A percentile compares a stretch with the other conserved stretches of the same genome.
These are phyloP conservation scores for Lentinula detonsa DNA, from an alignment of 768 basidiomycete genomes.

Conservation along the genomic window DNA sequence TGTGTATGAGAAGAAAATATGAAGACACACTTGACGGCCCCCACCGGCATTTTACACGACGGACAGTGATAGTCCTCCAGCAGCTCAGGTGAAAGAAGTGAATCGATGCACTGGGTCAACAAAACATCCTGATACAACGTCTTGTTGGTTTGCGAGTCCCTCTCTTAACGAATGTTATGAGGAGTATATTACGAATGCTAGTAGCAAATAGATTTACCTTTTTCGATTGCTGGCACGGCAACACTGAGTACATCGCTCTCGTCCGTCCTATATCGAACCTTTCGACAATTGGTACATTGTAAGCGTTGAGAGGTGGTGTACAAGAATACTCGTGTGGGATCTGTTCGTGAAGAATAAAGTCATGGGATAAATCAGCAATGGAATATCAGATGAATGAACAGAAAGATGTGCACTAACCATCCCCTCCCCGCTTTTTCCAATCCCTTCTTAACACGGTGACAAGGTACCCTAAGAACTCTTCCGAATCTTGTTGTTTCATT, in stretches of 20 bases:
- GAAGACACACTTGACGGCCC: slow-evolving; percentile 63
- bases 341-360: slow-evolving; percentile 22
- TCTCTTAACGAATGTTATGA: slow-evolving; percentile 7
- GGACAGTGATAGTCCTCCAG: slow-evolving; percentile 77
- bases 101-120: slow-evolving; percentile 56
- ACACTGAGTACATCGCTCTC: slow-evolving; percentile 73
- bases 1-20: background rate
- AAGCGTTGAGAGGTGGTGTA: slow-evolving; percentile 86
- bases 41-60: slow-evolving; percentile 47
- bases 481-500: slow-evolving; percentile 96
- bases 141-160: slow-evolving; percentile 52
- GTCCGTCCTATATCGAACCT: slow-evolving; percentile 80
- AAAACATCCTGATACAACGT: slow-evolving; percentile 54
- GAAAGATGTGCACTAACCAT: slow-evolving; percentile 15
- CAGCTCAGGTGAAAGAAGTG: slow-evolving; percentile 51
- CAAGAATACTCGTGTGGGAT: slow-evolving; percentile 72
- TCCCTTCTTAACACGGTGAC: slow-evolving; percentile 68
- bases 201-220: slow-evolving; percentile 13
- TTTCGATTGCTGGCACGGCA: slow-evolving; percentile 64
- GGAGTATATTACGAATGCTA: background rate
- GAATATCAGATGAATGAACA: background rate
- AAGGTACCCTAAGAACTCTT: slow-evolving; percentile 87
- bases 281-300: slow-evolving; percentile 71
- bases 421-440: slow-evolving; percentile 38
- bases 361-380: too few relatives aligned